phyloP scores from a whole-genome alignment of 208 protist genomes.

The Willaertia magna region DNA sequence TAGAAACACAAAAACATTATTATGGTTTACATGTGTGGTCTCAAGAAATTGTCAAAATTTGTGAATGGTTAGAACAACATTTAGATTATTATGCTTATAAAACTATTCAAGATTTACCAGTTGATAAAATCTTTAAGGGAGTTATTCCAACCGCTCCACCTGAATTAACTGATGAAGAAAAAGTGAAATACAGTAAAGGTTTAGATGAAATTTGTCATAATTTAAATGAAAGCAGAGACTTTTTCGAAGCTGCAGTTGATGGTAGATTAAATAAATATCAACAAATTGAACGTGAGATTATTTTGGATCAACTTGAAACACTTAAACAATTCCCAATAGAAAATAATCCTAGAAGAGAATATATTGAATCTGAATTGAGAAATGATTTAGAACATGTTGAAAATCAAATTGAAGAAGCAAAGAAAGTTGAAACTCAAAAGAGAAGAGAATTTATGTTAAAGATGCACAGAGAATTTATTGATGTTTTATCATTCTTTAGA shows the following conservation, averaged over 20 bases:
- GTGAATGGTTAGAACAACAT: conserved; percentile 7
- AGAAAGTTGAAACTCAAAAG: not conserved
- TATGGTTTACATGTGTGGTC: not conserved
- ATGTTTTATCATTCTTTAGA: not conserved
- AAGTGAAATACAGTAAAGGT: not conserved
- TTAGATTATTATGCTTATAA: not conserved
- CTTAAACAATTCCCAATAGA: not conserved
- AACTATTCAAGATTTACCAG: not conserved
- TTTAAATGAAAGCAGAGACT: conserved; percentile 1
- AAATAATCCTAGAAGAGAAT: not conserved
- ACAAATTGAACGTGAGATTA: not conserved
- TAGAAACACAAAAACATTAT: not conserved
- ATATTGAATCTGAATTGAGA: not conserved
- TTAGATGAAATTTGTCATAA: conserved; percentile 11
- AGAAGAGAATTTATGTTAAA: not conserved
- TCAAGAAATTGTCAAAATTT: not conserved
- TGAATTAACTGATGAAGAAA: not conserved
- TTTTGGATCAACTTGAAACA: not conserved
- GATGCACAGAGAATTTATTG: conserved; percentile 7
- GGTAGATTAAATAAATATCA: not conserved
- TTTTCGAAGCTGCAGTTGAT: conserved; percentile 5
- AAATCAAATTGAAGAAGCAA: not conserved
- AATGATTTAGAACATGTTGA: not conserved
- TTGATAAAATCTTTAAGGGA: not conserved
- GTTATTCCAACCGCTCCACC: not conserved